phyloP scores from a whole-genome alignment of 2,329 filamentous ascomycete genomes.

The Trichoderma koningii region DNA sequence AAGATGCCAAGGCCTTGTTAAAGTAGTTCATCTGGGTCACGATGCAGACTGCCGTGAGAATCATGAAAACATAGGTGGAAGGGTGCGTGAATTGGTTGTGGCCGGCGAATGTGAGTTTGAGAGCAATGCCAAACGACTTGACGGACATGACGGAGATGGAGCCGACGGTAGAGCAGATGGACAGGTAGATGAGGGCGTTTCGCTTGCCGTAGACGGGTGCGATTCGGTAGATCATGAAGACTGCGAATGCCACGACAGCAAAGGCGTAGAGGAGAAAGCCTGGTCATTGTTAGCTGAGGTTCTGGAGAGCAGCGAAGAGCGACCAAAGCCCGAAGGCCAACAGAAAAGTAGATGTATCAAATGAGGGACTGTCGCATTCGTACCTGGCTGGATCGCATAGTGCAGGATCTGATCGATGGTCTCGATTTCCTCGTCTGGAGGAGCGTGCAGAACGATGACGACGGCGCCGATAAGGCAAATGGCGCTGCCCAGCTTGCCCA shows the following conservation, averaged over 20 bases:
- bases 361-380: background rate
- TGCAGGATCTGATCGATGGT: conserved; percentile 90
- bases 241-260: conserved; percentile 77
- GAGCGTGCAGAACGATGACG: conserved; percentile 96
- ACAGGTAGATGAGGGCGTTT: conserved; percentile 94
- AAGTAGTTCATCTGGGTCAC: conserved; percentile 99
- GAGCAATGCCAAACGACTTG: conserved; percentile 95
- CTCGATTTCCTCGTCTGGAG: conserved; percentile 86
- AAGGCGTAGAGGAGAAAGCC: conserved; percentile 88
- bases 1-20: conserved; percentile 96
- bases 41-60: conserved; percentile 90
- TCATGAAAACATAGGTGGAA: conserved; percentile 96
- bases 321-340: background rate
- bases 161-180: conserved; percentile 95
- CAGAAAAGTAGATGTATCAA: background rate
- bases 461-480: conserved; percentile 95
- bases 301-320: background rate
- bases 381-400: conserved; percentile 90
- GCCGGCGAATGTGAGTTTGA: conserved; percentile 90
- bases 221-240: conserved; percentile 94
- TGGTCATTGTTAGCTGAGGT: conserved; percentile 42
- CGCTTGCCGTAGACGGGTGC: conserved; percentile 88
- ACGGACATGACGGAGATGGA: conserved; percentile 99
- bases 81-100: conserved; percentile 95
- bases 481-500: conserved; percentile 93